Percentiles rank a stretch among this genome's conserved stretches.
Conservation (phyloP, 805 yeast genomes). For the Metschnikowia dekortorum region DNA sequence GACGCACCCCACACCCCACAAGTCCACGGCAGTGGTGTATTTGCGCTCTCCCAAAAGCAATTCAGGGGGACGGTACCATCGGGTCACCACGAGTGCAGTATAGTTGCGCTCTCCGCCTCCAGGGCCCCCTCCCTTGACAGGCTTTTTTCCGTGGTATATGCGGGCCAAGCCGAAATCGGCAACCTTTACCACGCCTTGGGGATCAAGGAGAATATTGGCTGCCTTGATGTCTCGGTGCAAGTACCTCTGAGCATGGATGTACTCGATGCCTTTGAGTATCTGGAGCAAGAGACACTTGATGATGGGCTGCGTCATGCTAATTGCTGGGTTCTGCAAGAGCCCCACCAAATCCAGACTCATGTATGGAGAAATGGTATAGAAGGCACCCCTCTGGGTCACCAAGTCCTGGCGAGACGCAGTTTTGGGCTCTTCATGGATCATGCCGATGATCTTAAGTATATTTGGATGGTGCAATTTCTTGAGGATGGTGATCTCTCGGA, state of each 20-base stretch:
- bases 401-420: conserved; percentile 30
- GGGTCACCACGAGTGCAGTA: conserved; percentile 76
- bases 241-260: conserved; percentile 58
- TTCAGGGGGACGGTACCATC: conserved; percentile 98
- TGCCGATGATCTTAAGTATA: conserved; percentile 71
- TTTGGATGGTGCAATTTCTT: conserved; percentile 66
- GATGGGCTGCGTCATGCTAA: conserved; percentile 56
- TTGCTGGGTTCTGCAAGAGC: conserved; percentile 71
- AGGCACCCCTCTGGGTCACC: conserved; percentile 40
- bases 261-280: conserved; percentile 73
- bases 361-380: conserved; percentile 88
- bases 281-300: conserved; percentile 82
- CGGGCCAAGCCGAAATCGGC: conserved; percentile 97
- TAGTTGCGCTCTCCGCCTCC: conserved; percentile 54
- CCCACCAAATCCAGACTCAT: conserved; percentile 93
- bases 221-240: conserved; percentile 92
- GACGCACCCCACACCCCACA: conserved; percentile 98
- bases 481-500: conserved; percentile 83
- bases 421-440: conserved; percentile 52
- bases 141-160: conserved; percentile 57
- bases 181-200: conserved; percentile 71
- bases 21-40: conserved; percentile 91
- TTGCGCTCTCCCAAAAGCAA: conserved; percentile 76
- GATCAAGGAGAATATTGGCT: conserved; percentile 84
- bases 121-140: conserved; percentile 49